Conservation (phyloP, 2,329 filamentous ascomycete species). For the Zalaria sp. region DNA sequence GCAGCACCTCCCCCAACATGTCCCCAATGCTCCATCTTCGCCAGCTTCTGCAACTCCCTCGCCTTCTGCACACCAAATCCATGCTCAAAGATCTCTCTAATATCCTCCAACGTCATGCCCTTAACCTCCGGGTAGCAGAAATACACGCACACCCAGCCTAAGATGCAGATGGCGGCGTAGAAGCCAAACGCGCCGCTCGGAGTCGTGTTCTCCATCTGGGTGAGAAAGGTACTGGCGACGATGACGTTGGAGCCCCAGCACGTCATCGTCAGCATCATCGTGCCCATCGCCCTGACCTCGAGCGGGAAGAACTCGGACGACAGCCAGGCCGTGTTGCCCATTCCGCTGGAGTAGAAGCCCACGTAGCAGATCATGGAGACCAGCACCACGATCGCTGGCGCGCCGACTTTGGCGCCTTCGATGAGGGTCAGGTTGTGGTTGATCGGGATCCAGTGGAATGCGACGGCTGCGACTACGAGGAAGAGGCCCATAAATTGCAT, state of each 20-base stretch:
- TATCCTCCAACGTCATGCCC: constrained; percentile 40
- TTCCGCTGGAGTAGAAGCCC: constrained; percentile 29
- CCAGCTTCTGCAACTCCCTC: constrained; percentile 24
- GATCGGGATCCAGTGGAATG: constrained; percentile 34
- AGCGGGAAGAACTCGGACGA: constrained; percentile 33
- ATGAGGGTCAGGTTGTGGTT: constrained; percentile 26
- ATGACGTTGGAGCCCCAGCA: constrained; percentile 34
- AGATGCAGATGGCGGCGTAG: constrained; percentile 35
- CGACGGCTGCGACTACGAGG: constrained; percentile 28
- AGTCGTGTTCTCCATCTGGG: constrained; percentile 35
- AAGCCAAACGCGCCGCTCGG: constrained; percentile 38
- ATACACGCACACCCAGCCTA: constrained; percentile 31
- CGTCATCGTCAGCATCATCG: constrained; percentile 34
- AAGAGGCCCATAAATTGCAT: constrained; percentile 31
- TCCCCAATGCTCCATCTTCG: constrained; percentile 6
- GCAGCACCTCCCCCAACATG: no score
- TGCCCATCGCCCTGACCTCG: constrained; percentile 34
- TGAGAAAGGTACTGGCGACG: constrained; percentile 35
- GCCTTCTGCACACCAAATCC: constrained; percentile 33
- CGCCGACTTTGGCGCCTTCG: constrained; percentile 18
- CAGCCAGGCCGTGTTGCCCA: constrained; percentile 35
- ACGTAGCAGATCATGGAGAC: constrained; percentile 31
- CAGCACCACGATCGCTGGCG: constrained; percentile 23
- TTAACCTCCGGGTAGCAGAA: constrained; percentile 42
- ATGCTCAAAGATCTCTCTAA: constrained; percentile 36